A percentile compares a stretch with the other conserved stretches of the same genome.
Conservation (phyloP, 1,284 basidiomycete species). For the Ganoderma leucocontextum region DNA sequence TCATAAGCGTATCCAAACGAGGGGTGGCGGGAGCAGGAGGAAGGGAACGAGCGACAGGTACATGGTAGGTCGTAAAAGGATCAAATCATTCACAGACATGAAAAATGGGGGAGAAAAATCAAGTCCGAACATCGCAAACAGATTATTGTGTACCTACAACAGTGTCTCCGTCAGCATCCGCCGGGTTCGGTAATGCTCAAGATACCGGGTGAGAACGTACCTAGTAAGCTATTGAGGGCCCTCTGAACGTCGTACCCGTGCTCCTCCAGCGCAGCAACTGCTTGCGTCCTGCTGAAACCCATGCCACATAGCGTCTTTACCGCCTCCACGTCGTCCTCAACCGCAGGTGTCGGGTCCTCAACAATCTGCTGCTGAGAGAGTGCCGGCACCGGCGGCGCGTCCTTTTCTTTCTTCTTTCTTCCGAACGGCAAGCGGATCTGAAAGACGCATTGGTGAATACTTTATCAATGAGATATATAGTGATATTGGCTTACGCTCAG, state of each 20-base stretch:
- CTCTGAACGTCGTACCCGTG: slow-evolving; percentile 78
- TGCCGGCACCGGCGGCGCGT: slow-evolving; percentile 51
- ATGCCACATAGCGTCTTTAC: slow-evolving; percentile 83
- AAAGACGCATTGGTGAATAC: slow-evolving; percentile 19
- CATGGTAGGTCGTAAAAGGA: slow-evolving; percentile 27
- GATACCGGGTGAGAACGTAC: slow-evolving; percentile 19
- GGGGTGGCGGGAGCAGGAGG: slow-evolving; percentile 28
- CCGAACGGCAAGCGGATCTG: slow-evolving; percentile 84
- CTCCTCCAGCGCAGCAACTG: slow-evolving; percentile 78
- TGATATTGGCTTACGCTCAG: slow-evolving; percentile 65
- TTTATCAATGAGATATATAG: not conserved
- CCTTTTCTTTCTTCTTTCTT: slow-evolving; percentile 72
- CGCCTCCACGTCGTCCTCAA: slow-evolving; percentile 77
- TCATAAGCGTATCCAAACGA: slow-evolving; percentile 39
- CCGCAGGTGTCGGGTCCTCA: slow-evolving; percentile 61
- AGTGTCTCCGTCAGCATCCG: slow-evolving; percentile 11
- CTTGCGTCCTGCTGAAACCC: slow-evolving; percentile 86
- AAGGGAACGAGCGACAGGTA: slow-evolving; percentile 32
- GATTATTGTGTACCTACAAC: slow-evolving; percentile 31
- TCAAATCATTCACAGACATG: slow-evolving; percentile 31
- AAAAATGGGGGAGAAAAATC: slow-evolving; percentile 10
- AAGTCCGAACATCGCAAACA: slow-evolving; percentile 15
- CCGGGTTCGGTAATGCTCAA: not conserved
- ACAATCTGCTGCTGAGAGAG: slow-evolving; percentile 55
- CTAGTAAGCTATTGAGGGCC: slow-evolving; percentile 75